These are phyloP conservation scores for Chytridiales sp. DNA, from an alignment of 371 early-diverging fungal genomes.

Conservation along the genomic window DNA sequence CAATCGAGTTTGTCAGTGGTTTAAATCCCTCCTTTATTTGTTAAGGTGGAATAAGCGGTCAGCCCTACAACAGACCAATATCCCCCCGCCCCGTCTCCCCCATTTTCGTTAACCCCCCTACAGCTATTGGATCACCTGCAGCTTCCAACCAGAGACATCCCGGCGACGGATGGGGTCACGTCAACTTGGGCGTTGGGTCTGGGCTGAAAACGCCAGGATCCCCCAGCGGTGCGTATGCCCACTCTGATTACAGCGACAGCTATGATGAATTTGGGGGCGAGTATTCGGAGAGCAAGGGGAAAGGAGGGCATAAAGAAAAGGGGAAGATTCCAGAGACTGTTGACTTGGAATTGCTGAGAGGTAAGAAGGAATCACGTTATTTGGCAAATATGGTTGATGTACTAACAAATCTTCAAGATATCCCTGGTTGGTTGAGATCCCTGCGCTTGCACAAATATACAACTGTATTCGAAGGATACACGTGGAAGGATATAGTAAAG, in stretches of 20 bases:
- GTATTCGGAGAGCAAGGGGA: conserved; percentile 21
- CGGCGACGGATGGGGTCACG: conserved; percentile 38
- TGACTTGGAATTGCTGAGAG: conserved; percentile 70
- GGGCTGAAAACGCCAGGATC: conserved; percentile 24
- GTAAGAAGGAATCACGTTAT: conserved; percentile 40
- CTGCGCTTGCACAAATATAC: conserved; percentile 95
- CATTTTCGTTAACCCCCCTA: conserved; percentile 34
- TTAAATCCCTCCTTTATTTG: no score
- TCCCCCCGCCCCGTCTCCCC: conserved; percentile 37
- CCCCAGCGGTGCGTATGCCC: conserved; percentile 22
- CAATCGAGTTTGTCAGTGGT: no score
- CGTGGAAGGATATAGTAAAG: conserved; percentile 82
- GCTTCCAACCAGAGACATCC: conserved; percentile 25
- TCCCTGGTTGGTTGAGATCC: conserved; percentile 88
- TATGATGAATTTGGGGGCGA: conserved; percentile 42
- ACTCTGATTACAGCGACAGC: conserved; percentile 42
- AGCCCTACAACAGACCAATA: conserved; percentile 20
- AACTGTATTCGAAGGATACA: conserved; percentile 77
- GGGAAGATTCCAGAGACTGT: conserved; percentile 68
- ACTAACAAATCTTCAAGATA: conserved; percentile 53
- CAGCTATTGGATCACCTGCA: conserved; percentile 1
- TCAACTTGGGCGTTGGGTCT: conserved; percentile 18
- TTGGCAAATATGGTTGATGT: not conserved
- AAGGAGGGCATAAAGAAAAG: conserved; percentile 62
- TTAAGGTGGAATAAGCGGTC: no score